Base-by-base conservation (phyloP, 2,329 filamentous ascomycete species). In the Diplodia intermedia region DNA sequence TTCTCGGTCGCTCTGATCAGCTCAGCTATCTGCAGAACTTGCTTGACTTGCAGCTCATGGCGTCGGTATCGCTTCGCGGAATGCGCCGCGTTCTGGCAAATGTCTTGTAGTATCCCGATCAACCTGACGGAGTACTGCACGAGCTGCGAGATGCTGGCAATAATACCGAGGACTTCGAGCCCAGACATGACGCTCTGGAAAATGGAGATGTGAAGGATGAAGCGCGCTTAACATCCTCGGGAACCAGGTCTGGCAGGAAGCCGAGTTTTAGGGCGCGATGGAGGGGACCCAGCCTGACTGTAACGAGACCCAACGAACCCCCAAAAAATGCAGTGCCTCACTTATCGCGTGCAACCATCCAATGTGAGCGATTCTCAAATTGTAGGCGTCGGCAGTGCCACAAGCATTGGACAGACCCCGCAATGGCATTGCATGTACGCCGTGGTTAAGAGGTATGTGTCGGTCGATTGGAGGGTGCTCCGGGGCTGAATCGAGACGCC, bases 131-230 rank as follows among this genome's bases (percentile, higher is more conserved):
- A 55, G 6, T 55, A 38, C 11, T 23, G 18, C 6, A 55, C 29
- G 18, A 55, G 53, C 31, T 55, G 53, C 14, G 53, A 55, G 20
- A 55, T 20, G 7, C 53, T 55, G n/a, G 53, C 29, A n/a, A 55
- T 6, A 11, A 55, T n/a, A 8, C 53, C 53, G 29, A 55, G 4
- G 1, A 20, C 53, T 20, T 55, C 53, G 53, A 55, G 2, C 7
- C 53, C 53, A 4, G 53, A 38, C 53, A 55, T 55, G 54, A 15
- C 14, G 3, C 14, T 6, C 26, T 33, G 2, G 15, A 0, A 5
- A 43, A n/a, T 18, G 15, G 15, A 43, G 2, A 43, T 3, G 18
- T 8, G 15, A 15, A 18, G 31, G 31, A 8, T 6, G 5, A 43
- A 43, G 7, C 5, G 4, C 12, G 40, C 40, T 43, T 5, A 5